Evolutionary conservation across 1,284 basidiomycete species (phyloP).

Genomic region (Vanrija pseudolonga): DNA sequence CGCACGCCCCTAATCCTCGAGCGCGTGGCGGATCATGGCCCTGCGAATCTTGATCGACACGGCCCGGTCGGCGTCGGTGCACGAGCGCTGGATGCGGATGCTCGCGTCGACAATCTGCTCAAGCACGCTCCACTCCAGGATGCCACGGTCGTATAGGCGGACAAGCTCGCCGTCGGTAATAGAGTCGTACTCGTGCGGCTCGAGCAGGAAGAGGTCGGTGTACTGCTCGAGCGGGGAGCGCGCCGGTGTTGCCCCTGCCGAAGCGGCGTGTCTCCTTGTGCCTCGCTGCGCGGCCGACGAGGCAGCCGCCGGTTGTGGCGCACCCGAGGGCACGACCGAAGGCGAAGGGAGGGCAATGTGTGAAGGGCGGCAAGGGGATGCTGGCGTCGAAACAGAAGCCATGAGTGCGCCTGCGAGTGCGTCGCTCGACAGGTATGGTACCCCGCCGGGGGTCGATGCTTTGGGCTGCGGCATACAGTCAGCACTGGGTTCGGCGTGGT

Average conservation of each 20-base stretch:
- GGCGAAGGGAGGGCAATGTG: slow-evolving; percentile 1
- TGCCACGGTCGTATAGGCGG: slow-evolving; percentile 18
- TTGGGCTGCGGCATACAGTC: no score
- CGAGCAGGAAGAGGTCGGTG: slow-evolving; percentile 18
- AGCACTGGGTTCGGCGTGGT: no score
- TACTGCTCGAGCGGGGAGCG: slow-evolving; percentile 10
- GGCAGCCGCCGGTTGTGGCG: background rate
- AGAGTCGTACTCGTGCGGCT: slow-evolving; percentile 22
- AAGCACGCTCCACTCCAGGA: slow-evolving; percentile 14
- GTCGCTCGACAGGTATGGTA: no score
- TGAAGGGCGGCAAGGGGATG: background rate
- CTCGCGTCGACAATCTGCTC: slow-evolving; percentile 21
- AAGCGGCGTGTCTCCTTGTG: background rate
- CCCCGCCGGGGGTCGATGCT: no score
- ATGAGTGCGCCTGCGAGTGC: no score
- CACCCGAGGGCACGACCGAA: no score
- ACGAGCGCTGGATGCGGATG: slow-evolving; percentile 20
- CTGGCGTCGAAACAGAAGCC: no score
- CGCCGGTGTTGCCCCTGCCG: background rate
- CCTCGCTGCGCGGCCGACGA: background rate
- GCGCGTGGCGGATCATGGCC: slow-evolving; percentile 20
- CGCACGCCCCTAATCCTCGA: slow-evolving; percentile 8
- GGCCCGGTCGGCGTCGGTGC: slow-evolving; percentile 18
- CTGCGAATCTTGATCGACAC: slow-evolving; percentile 21
- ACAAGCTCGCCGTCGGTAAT: slow-evolving; percentile 22